Percentiles rank a stretch among this genome's conserved stretches.
Evolutionary conservation across 495 filamentous ascomycete species (phyloP).

Genomic region (Halenospora varia): DNA sequence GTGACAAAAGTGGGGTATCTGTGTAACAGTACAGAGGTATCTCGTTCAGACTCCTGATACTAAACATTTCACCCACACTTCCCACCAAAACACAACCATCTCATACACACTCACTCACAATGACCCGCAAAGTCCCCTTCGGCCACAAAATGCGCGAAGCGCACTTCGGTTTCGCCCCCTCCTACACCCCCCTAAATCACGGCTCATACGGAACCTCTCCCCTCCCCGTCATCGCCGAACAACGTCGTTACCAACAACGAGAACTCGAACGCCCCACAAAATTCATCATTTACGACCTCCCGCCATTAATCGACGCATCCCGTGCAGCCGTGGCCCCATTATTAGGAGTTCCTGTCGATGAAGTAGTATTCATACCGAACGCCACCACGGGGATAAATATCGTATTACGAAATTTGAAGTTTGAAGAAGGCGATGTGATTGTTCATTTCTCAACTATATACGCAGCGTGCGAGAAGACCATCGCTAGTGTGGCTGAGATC

Average conservation of each 20-base stretch:
- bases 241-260: constrained; percentile 26
- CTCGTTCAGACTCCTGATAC: no score
- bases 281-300: constrained; percentile 37
- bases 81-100: no score
- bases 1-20: no score
- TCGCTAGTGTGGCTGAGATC: constrained; percentile 63
- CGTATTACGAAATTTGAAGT: constrained; percentile 72
- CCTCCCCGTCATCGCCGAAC: constrained; percentile 27
- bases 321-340: constrained; percentile 60
- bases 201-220: constrained; percentile 38
- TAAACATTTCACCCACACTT: no score
- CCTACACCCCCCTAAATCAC: constrained; percentile 36
- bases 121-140: constrained; percentile 18
- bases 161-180: constrained; percentile 33
- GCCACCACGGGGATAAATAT: constrained; percentile 78
- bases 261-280: constrained; percentile 32
- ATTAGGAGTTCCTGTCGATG: constrained; percentile 57
- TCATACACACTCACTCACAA: no score
- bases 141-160: constrained; percentile 32
- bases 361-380: constrained; percentile 75
- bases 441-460: constrained; percentile 64
- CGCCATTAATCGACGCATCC: constrained; percentile 53
- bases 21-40: no score
- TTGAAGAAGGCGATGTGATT: constrained; percentile 50
- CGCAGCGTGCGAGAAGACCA: constrained; percentile 63